A percentile compares a stretch with the other conserved stretches of the same genome.
Conservation (phyloP, 306 rosid genomes). For the Castanopsis chinensis region DNA sequence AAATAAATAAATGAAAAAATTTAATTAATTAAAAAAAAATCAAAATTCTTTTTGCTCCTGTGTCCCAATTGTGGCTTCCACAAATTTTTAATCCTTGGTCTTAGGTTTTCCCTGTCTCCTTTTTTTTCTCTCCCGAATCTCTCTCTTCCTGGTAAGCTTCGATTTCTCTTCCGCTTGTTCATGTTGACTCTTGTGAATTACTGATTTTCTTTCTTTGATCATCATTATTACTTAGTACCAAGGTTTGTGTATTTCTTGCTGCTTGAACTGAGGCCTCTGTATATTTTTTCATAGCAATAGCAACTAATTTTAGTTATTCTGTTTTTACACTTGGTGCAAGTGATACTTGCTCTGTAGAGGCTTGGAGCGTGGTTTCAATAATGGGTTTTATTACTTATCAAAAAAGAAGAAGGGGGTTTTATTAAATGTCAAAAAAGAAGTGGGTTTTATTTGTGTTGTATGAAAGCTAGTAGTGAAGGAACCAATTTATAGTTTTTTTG, state of each 20-base stretch:
- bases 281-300: background rate
- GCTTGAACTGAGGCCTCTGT: background rate
- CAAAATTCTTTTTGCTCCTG: constrained; percentile 23
- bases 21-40: background rate
- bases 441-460: constrained; percentile 22
- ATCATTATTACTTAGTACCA: background rate
- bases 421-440: background rate
- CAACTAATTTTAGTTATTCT: constrained; percentile 7
- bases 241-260: background rate
- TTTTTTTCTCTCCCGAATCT: background rate
- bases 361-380: too few species aligned
- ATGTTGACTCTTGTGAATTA: background rate
- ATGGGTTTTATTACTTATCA: too few species aligned
- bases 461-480: background rate
- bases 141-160: constrained; percentile 29
- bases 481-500: background rate
- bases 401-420: too few species aligned
- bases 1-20: background rate
- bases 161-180: constrained; percentile 12
- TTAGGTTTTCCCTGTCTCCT: constrained; percentile 20
- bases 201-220: background rate
- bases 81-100: constrained; percentile 14
- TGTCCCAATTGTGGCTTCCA: constrained; percentile 23
- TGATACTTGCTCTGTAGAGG: constrained; percentile 2
- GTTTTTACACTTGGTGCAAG: background rate